Conservation (phyloP, 257 asterid genomes). For the Solanum pinnatisectum region DNA sequence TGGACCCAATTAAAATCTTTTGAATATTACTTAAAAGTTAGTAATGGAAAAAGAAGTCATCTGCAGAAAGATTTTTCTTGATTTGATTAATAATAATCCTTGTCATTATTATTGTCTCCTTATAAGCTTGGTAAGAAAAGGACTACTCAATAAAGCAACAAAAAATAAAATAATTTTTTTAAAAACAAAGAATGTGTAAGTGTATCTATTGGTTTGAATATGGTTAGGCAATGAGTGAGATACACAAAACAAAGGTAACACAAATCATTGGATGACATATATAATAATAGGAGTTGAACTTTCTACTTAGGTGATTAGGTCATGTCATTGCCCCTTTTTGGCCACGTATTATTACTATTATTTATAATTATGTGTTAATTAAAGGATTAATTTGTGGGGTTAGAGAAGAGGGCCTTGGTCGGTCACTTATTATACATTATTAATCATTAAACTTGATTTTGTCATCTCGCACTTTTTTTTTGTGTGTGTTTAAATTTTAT, state of each 20-base stretch:
- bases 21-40: neutral
- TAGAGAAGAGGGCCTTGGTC: slow-evolving; percentile 31
- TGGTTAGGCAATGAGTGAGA: slow-evolving; percentile 17
- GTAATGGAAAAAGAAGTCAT: neutral
- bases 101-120: slow-evolving; percentile 2
- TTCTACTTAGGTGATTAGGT: slow-evolving; percentile 31
- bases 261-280: slow-evolving; percentile 48
- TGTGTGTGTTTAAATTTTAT: neutral
- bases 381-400: neutral
- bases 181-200: neutral
- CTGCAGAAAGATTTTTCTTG: neutral
- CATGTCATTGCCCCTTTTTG: slow-evolving; percentile 4
- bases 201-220: neutral
- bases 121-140: neutral
- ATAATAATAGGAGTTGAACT: slow-evolving; percentile 41
- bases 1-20: neutral
- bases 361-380: slow-evolving; percentile 14
- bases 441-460: slow-evolving; percentile 8
- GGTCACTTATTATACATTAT: slow-evolving; percentile 18
- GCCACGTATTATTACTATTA: slow-evolving; percentile 1
- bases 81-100: neutral
- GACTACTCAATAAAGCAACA: neutral
- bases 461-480: neutral
- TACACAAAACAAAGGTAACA: slow-evolving; percentile 22
- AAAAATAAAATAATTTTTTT: neutral